Percentiles rank a stretch among this genome's conserved stretches.
phyloP scores from a whole-genome alignment of 768 basidiomycete species.

The Lentinula edodes region DNA sequence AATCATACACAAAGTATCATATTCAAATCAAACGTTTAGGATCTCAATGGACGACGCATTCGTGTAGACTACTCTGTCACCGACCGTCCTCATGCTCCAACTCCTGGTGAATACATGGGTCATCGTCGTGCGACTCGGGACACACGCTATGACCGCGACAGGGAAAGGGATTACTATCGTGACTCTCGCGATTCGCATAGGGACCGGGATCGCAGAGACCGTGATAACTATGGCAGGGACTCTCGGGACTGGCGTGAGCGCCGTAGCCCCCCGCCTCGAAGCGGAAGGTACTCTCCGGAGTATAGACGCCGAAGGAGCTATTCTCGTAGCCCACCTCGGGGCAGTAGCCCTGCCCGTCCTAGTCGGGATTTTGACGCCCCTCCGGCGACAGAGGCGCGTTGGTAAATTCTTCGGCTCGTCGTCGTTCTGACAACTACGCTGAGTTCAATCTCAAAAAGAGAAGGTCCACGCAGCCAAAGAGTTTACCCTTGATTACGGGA shows the following conservation, averaged over 20 bases:
- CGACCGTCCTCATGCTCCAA: constrained; percentile 88
- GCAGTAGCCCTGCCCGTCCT: constrained; percentile 42
- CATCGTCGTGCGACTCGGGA: constrained; percentile 56
- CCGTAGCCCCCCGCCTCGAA: constrained; percentile 64
- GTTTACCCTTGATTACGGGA: constrained; percentile 19
- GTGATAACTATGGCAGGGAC: constrained; percentile 67
- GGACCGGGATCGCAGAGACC: constrained; percentile 26
- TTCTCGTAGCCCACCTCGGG: constrained; percentile 75
- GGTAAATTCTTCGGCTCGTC: constrained; percentile 40
- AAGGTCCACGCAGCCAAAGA: constrained; percentile 37
- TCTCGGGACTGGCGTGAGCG: constrained; percentile 75
- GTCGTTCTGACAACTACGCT: constrained; percentile 13
- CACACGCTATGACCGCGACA: constrained; percentile 33
- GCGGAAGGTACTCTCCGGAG: constrained; percentile 72
- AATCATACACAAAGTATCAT: background rate
- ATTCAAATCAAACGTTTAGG: constrained; percentile 35
- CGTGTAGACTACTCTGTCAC: constrained; percentile 98
- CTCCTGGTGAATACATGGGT: constrained; percentile 98
- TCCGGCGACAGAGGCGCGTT: constrained; percentile 43
- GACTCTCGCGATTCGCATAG: constrained; percentile 28
- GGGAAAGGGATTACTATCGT: constrained; percentile 42
- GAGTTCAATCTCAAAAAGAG: constrained; percentile 39
- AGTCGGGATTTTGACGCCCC: constrained; percentile 42
- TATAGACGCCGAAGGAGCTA: constrained; percentile 53
- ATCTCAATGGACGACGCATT: constrained; percentile 91